These are phyloP conservation scores for Biscutella laevigata DNA, from an alignment of 441 rosid genomes.

Conservation along the genomic window DNA sequence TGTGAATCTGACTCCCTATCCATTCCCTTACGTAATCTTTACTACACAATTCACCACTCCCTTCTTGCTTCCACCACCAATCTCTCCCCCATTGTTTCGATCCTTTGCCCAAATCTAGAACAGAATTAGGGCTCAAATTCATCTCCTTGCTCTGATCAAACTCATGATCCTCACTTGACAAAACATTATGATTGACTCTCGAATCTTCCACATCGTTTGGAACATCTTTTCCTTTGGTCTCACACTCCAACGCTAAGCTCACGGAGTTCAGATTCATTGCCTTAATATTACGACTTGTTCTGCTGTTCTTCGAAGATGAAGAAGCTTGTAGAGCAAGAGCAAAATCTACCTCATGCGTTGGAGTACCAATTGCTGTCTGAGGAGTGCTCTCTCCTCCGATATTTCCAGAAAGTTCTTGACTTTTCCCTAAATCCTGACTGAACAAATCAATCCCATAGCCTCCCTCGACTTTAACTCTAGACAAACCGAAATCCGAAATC, in stretches of 20 bases:
- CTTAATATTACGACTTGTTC: slow-evolving; percentile 42
- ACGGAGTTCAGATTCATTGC: slow-evolving; percentile 46
- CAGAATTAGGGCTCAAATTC: slow-evolving; percentile 31
- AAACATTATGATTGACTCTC: slow-evolving; percentile 24
- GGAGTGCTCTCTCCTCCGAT: slow-evolving; percentile 39
- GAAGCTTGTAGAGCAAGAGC: slow-evolving; percentile 94
- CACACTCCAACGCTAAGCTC: slow-evolving; percentile 39
- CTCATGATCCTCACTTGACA: slow-evolving; percentile 53
- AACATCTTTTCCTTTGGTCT: slow-evolving; percentile 69
- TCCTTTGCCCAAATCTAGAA: slow-evolving; percentile 33
- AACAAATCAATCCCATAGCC: slow-evolving; percentile 73
- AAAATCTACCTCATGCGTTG: slow-evolving; percentile 77
- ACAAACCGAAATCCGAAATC: slow-evolving; percentile 86
- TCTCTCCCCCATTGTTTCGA: slow-evolving; percentile 89
- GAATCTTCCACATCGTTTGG: slow-evolving; percentile 25
- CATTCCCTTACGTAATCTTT: slow-evolving; percentile 96
- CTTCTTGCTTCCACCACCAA: slow-evolving; percentile 99
- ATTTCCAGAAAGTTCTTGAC: slow-evolving; percentile 71
- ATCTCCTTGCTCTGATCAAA: slow-evolving; percentile 59
- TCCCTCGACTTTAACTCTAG: slow-evolving; percentile 74
- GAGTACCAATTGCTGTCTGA: slow-evolving; percentile 51
- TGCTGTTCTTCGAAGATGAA: slow-evolving; percentile 70
- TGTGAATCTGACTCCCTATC: slow-evolving; percentile 92
- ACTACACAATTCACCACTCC: slow-evolving; percentile 81
- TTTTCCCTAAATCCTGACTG: slow-evolving; percentile 71